Evolutionary conservation across 2,329 filamentous ascomycete species (phyloP).

Genomic region (Coleophoma cylindrospora): DNA sequence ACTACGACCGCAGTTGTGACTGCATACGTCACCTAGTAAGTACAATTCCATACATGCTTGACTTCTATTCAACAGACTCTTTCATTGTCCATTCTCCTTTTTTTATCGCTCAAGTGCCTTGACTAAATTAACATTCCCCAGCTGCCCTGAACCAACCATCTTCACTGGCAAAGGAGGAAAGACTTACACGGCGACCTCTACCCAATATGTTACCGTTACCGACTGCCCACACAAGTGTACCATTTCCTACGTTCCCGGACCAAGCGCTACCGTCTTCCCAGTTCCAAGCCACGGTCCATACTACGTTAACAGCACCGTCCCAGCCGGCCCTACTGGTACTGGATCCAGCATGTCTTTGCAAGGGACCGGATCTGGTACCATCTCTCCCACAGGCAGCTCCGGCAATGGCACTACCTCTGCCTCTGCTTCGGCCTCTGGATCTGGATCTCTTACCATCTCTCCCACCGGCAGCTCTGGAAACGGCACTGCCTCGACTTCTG

Average conservation of each 20-base stretch:
- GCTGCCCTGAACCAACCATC: conserved; percentile 5
- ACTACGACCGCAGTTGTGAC: conserved; percentile 3
- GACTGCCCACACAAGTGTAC: conserved; percentile 10
- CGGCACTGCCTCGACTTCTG: neutral
- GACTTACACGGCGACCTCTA: conserved; percentile 4
- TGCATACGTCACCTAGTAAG: conserved; percentile 8
- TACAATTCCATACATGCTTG: too few relatives aligned
- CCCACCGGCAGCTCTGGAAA: neutral
- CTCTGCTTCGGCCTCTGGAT: neutral
- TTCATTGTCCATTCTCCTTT: too few relatives aligned
- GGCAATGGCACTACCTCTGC: neutral
- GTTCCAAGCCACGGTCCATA: neutral
- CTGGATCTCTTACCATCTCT: neutral
- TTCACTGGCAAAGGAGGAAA: conserved; percentile 6
- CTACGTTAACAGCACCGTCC: too few relatives aligned
- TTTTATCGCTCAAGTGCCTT: too few relatives aligned
- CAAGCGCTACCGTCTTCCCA: conserved; percentile 4
- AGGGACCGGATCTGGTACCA: neutral
- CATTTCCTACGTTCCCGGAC: conserved; percentile 5
- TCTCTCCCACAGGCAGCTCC: neutral
- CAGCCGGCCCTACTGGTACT: too few relatives aligned
- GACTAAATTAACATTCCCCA: too few relatives aligned
- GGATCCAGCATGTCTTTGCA: neutral
- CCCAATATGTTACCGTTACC: conserved; percentile 10
- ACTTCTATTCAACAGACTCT: too few relatives aligned